Evolutionary conservation across 306 rosid species (phyloP).

Genomic region (Trichosanthes cucumerina): DNA sequence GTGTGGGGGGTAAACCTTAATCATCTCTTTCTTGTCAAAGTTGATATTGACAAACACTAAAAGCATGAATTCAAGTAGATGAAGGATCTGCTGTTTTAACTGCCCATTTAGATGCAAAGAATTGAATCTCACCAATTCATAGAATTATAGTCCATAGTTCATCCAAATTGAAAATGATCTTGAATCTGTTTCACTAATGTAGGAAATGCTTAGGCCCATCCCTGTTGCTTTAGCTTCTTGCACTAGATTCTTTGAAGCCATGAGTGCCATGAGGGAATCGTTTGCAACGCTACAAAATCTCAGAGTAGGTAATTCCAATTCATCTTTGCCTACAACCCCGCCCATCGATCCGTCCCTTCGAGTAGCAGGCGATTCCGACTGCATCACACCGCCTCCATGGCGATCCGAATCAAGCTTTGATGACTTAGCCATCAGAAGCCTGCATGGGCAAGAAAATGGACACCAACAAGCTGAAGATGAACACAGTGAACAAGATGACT

Average conservation of each 20-base stretch:
- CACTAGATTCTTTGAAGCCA: slow-evolving; percentile 89
- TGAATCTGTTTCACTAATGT: background rate
- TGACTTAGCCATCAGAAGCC: slow-evolving; percentile 44
- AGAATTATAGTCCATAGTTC: background rate
- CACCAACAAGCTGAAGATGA: slow-evolving; percentile 19
- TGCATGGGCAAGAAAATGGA: slow-evolving; percentile 26
- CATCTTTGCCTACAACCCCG: slow-evolving; percentile 40
- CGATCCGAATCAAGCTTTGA: slow-evolving; percentile 49
- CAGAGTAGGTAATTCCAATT: slow-evolving; percentile 53
- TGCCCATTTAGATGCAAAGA: background rate
- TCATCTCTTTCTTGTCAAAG: background rate
- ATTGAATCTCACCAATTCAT: background rate
- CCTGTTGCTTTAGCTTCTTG: slow-evolving; percentile 93
- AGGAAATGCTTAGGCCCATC: slow-evolving; percentile 98
- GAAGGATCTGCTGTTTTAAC: background rate
- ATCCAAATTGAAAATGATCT: background rate
- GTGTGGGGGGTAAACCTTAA: slow-evolving; percentile 79
- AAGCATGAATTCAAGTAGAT: background rate
- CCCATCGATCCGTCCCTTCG: slow-evolving; percentile 50
- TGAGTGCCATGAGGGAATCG: slow-evolving; percentile 96
- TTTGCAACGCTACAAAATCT: slow-evolving; percentile 79
- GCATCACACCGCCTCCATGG: slow-evolving; percentile 61
- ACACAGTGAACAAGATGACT: slow-evolving; percentile 13
- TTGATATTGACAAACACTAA: background rate
- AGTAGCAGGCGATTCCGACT: slow-evolving; percentile 37